phyloP scores from a whole-genome alignment of 2,329 filamentous ascomycete species.

The Periconia macrospinosa region DNA sequence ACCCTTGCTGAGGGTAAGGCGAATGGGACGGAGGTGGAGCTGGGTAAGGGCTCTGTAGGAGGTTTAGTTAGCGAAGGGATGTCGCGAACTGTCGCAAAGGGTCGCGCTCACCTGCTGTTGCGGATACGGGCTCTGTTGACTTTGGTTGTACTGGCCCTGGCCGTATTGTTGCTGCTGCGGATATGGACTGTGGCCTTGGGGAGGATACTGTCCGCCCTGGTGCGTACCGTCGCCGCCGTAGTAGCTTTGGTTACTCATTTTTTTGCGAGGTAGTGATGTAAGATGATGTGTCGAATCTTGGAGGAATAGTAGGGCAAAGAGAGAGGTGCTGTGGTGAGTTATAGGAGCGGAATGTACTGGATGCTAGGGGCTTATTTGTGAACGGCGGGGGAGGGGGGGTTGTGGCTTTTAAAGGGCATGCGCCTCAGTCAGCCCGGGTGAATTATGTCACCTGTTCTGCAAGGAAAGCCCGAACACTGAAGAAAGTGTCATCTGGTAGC shows the following conservation, averaged over 20 bases:
- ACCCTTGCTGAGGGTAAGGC: constrained; percentile 32
- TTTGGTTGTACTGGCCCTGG: constrained; percentile 33
- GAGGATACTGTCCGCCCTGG: constrained; percentile 21
- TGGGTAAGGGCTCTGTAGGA: constrained; percentile 29
- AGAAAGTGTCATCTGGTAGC: too few species aligned
- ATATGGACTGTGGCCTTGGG: constrained; percentile 25
- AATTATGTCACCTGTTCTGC: too few species aligned
- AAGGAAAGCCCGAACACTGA: too few species aligned
- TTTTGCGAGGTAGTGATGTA: neutral
- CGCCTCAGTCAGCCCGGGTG: neutral
- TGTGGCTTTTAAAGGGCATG: neutral
- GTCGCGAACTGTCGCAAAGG: neutral
- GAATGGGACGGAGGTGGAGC: constrained; percentile 23
- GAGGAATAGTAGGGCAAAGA: neutral
- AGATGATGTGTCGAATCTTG: neutral
- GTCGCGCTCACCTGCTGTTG: constrained; percentile 19
- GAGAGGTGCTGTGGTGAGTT: neutral
- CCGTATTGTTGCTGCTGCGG: constrained; percentile 25
- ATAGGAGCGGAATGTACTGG: neutral
- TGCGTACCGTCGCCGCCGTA: constrained; percentile 33
- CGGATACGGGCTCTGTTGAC: constrained; percentile 29
- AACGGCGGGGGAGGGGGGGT: neutral
- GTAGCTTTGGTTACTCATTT: constrained; percentile 36
- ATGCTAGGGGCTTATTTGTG: neutral
- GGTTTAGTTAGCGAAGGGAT: constrained; percentile 13